phyloP scores from a whole-genome alignment of 306 rosid genomes.

The Prunus kanzakura region DNA sequence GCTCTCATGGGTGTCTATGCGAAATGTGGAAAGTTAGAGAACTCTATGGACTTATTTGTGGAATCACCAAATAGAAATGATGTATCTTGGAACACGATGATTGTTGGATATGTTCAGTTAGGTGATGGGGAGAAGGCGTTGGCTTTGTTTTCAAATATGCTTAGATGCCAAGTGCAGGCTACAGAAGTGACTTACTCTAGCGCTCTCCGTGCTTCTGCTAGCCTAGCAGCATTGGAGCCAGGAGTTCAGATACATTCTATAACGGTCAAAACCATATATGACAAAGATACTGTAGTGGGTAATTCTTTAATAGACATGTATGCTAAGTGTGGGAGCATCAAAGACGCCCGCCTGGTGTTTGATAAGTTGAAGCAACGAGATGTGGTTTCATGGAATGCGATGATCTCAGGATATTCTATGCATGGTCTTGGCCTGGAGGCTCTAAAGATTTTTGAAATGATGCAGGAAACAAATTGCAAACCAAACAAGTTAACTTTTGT shows the following conservation, averaged over 20 bases:
- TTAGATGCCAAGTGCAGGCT: slow-evolving; percentile 28
- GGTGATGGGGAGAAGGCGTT: slow-evolving; percentile 47
- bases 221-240: slow-evolving; percentile 36
- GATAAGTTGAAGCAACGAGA: slow-evolving; percentile 35
- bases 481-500: slow-evolving; percentile 46
- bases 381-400: slow-evolving; percentile 49
- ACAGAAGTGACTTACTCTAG: slow-evolving; percentile 53
- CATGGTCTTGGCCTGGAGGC: slow-evolving; percentile 47
- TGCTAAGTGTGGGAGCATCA: slow-evolving; percentile 49
- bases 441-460: slow-evolving; percentile 33
- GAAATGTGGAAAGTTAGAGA: slow-evolving; percentile 41
- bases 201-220: slow-evolving; percentile 46
- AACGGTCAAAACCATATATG: slow-evolving; percentile 40
- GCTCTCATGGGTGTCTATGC: slow-evolving; percentile 52
- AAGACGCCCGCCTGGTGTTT: slow-evolving; percentile 39
- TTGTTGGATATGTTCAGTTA: slow-evolving; percentile 42
- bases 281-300: slow-evolving; percentile 36
- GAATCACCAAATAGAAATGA: slow-evolving; percentile 31
- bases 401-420: slow-evolving; percentile 47
- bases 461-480: slow-evolving; percentile 36
- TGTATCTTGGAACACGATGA: slow-evolving; percentile 53
- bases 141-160: slow-evolving; percentile 35
- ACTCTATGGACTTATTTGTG: slow-evolving; percentile 36
- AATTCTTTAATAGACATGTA: slow-evolving; percentile 55
- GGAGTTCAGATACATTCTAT: slow-evolving; percentile 52